Percentiles rank a stretch among this genome's conserved stretches.
These are phyloP conservation scores for Botrytis squamosa DNA, from an alignment of 2,329 filamentous ascomycete species.

Conservation along the genomic window DNA sequence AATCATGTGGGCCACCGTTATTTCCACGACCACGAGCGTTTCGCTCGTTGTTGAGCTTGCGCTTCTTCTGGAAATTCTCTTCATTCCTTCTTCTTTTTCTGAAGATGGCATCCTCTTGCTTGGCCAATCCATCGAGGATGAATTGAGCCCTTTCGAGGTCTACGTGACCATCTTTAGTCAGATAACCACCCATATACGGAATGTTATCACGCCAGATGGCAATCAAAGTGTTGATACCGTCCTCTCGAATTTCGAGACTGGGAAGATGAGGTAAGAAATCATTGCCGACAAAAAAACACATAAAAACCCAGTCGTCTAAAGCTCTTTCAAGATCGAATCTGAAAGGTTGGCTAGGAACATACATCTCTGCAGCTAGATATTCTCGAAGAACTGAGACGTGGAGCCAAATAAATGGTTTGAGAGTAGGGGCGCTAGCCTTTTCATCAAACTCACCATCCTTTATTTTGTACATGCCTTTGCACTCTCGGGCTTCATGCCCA, in stretches of 20 bases:
- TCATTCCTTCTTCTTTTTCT: constrained; percentile 81
- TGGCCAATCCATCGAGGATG: constrained; percentile 84
- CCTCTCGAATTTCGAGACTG: constrained; percentile 95
- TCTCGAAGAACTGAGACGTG: constrained; percentile 90
- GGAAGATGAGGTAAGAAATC: constrained; percentile 97
- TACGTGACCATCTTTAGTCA: constrained; percentile 92
- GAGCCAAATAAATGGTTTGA: constrained; percentile 98
- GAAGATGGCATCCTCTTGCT: constrained; percentile 93
- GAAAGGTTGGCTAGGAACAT: constrained; percentile 79
- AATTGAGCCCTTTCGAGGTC: constrained; percentile 82
- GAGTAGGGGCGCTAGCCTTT: constrained; percentile 65
- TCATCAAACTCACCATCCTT: constrained; percentile 79
- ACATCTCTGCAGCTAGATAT: constrained; percentile 87
- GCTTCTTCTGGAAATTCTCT: constrained; percentile 77
- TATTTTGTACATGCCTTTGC: constrained; percentile 73
- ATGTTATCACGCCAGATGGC: constrained; percentile 97
- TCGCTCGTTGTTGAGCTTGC: constrained; percentile 67
- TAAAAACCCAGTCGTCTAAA: constrained; percentile 97
- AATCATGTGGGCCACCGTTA: constrained; percentile 34
- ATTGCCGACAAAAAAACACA: constrained; percentile 98
- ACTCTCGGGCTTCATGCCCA: constrained; percentile 86
- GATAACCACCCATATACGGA: constrained; percentile 87
- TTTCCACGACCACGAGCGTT: constrained; percentile 40
- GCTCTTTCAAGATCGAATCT: constrained; percentile 90
- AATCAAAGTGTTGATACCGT: constrained; percentile 93